Evolutionary conservation across 352 stramenopile genomes (phyloP), one percentile per base, ranked within the genome.

Genomic region (Plasmopara halstedii): DNA sequence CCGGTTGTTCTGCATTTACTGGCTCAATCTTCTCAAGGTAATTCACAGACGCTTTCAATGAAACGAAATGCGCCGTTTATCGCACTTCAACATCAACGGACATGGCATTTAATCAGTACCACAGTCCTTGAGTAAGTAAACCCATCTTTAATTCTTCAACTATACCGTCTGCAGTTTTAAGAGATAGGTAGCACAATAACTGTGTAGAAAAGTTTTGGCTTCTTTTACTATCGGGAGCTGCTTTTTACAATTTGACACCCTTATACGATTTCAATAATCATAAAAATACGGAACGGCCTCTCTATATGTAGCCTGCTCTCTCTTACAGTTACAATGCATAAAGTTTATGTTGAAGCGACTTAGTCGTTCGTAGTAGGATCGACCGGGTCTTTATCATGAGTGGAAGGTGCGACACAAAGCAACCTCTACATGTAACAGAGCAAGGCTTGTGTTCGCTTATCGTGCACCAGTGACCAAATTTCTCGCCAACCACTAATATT

Each of bases 11-110:
- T 44, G 32, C 32, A 55, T 25, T 59, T 50, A 32, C 39, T 46
- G 33, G 38, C 26, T 56, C 53, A 56, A 52, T 23, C 25, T 38
- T 51, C 34, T 51, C 9, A 11, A 25, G 36, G 25, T 37, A 54
- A 59, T 59, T 63, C 58, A 39, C 58, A 44, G 56, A 40, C 50
- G 48, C 39, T 56, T 50, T 58, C 26, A n/a, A 34, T 32, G 23
- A 45, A 36, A 35, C 37, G 50, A 53, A 58, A 53, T 40, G 45
- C 10, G 35, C 43, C 43, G 42, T 46, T 46, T 22, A 47, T 37
- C 53, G 54, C 40, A 50, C 43, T 60, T 64, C 43, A 59, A 60
- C 56, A 15, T 64, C 43, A 59, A 60, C 56, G 13, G 48, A 49
- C 25, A 21, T 25, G 20, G 14, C 31, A 4, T 4, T 5, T 29